Conservation (phyloP, 2,329 filamentous ascomycete species). For the Aureobasidium subglaciale region DNA sequence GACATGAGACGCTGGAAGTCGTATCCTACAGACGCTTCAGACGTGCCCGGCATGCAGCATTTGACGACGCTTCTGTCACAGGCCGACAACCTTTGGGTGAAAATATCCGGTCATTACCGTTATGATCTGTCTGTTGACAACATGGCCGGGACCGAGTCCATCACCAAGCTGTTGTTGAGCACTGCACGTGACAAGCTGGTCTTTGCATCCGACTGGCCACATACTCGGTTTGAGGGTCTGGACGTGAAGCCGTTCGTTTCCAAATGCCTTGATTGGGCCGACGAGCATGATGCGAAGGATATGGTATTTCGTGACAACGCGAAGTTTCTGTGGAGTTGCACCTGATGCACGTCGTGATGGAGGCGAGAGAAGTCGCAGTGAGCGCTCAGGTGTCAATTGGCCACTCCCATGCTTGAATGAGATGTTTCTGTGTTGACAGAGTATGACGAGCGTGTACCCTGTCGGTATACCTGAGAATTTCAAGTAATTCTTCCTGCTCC, state of each 20-base stretch:
- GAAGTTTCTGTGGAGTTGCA: conserved; percentile 40
- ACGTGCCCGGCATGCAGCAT: conserved; percentile 39
- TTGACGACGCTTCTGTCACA: conserved; percentile 40
- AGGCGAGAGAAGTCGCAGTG: too few relatives aligned
- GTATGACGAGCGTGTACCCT: conserved; percentile 49
- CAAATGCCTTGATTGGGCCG: conserved; percentile 48
- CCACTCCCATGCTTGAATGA: conserved; percentile 47
- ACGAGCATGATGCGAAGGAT: conserved; percentile 34
- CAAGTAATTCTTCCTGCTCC: conserved; percentile 46
- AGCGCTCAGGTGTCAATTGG: background rate
- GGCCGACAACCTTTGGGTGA: conserved; percentile 47
- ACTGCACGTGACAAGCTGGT: conserved; percentile 42
- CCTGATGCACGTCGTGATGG: background rate
- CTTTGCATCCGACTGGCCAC: conserved; percentile 59
- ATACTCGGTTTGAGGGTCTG: conserved; percentile 53
- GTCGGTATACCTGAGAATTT: conserved; percentile 44
- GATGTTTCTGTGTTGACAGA: conserved; percentile 38
- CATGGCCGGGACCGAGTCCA: conserved; percentile 37
- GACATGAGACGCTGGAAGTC: conserved; percentile 26
- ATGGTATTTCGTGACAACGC: conserved; percentile 52
- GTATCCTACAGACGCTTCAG: conserved; percentile 12
- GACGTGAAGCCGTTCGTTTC: conserved; percentile 51
- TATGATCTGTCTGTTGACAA: conserved; percentile 41
- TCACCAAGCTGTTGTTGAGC: conserved; percentile 44
- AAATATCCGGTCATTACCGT: conserved; percentile 54